phyloP scores from a whole-genome alignment of 108 stramenopile species.

The Skeletonema potamos region DNA sequence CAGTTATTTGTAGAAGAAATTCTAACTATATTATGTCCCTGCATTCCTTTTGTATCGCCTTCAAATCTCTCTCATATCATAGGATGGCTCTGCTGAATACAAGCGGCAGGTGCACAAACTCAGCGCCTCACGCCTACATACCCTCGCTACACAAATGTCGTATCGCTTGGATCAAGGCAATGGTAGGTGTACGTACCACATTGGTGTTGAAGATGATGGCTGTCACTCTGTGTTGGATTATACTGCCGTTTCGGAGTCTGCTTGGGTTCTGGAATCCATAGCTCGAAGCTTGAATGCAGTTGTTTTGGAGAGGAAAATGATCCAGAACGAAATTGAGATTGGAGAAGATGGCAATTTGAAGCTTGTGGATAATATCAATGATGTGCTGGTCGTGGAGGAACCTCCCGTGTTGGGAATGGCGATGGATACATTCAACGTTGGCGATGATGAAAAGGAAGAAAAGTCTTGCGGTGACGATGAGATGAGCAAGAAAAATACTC shows the following conservation, averaged over 20 bases:
- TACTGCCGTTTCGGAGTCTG: constrained; percentile 58
- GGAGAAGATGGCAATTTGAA: constrained; percentile 36
- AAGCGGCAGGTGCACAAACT: constrained; percentile 76
- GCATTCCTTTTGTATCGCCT: not conserved
- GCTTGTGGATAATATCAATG: constrained; percentile 10
- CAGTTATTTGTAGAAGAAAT: not conserved
- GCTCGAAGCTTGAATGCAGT: constrained; percentile 77
- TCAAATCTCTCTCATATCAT: not conserved
- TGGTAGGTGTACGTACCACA: constrained; percentile 71
- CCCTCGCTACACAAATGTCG: constrained; percentile 85
- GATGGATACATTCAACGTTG: not conserved
- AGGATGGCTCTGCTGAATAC: constrained; percentile 82
- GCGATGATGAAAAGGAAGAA: constrained; percentile 52
- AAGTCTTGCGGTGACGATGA: constrained; percentile 10
- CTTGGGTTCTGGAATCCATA: constrained; percentile 65
- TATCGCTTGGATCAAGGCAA: constrained; percentile 79
- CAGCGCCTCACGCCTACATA: constrained; percentile 63
- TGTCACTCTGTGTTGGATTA: constrained; percentile 82
- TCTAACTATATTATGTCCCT: not conserved
- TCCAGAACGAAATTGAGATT: constrained; percentile 70
- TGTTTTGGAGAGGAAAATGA: constrained; percentile 73
- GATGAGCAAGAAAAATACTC: not conserved
- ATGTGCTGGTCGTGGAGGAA: constrained; percentile 41
- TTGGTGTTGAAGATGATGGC: constrained; percentile 87
- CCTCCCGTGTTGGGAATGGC: constrained; percentile 37